phyloP scores from a whole-genome alignment of 306 rosid genomes.

The Gleditsia sinensis region DNA sequence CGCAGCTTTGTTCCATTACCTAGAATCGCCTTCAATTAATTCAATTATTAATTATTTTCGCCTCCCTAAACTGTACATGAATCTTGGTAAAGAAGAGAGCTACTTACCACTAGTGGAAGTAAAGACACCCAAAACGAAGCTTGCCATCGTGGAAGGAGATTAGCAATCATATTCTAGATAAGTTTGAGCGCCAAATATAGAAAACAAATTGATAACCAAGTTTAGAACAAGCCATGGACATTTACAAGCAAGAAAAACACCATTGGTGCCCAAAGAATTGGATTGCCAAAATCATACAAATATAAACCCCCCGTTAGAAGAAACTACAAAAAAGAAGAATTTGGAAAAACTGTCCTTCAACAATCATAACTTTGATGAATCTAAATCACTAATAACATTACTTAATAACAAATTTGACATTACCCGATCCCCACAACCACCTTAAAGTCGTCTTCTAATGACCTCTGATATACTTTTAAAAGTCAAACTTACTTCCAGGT shows the following conservation, averaged over 20 bases:
- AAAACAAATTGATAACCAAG: background rate
- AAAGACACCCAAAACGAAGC: constrained; percentile 65
- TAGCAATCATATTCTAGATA: background rate
- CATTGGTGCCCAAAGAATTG: constrained; percentile 80
- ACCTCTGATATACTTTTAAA: constrained; percentile 87
- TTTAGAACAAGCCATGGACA: constrained; percentile 65
- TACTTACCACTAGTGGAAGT: constrained; percentile 71
- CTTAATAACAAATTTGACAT: constrained; percentile 21
- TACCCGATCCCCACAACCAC: constrained; percentile 96
- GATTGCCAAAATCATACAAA: constrained; percentile 60
- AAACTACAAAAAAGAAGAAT: constrained; percentile 10
- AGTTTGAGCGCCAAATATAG: constrained; percentile 9
- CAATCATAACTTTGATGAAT: background rate
- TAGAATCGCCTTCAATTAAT: constrained; percentile 64
- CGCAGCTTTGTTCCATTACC: constrained; percentile 93
- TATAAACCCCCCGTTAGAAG: constrained; percentile 4
- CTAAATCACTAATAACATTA: background rate
- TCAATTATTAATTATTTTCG: constrained; percentile 22
- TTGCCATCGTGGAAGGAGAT: constrained; percentile 68
- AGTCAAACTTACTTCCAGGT: constrained; percentile 90
- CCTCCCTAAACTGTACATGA: background rate
- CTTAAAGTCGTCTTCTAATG: constrained; percentile 95
- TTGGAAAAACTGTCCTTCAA: background rate
- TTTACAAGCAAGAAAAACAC: constrained; percentile 79
- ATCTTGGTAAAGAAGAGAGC: background rate